A percentile compares a stretch with the other conserved stretches of the same genome.
phyloP scores from a whole-genome alignment of 2,329 filamentous ascomycete species.

The Beauveria sp. region DNA sequence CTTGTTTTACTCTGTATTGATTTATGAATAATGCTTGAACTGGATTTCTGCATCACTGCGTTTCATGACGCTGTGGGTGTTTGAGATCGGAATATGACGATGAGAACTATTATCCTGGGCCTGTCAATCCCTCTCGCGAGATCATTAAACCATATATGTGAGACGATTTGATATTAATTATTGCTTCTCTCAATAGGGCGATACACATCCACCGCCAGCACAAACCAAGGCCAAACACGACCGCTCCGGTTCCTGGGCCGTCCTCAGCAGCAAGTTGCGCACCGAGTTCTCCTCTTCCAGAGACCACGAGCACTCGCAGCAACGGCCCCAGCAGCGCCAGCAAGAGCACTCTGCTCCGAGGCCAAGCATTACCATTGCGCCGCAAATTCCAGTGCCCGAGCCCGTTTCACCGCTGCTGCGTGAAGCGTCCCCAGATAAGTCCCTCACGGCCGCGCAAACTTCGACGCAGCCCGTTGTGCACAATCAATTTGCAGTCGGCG shows the following conservation, averaged over 20 bases:
- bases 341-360: neutral
- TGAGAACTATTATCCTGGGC: constrained; percentile 18
- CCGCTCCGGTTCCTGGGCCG: constrained; percentile 37
- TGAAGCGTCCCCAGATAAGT: neutral
- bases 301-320: neutral
- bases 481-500: neutral
- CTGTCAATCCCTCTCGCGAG: constrained; percentile 16
- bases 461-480: neutral
- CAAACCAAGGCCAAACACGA: constrained; percentile 29
- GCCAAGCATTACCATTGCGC: constrained; percentile 12
- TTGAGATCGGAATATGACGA: constrained; percentile 36
- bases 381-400: constrained; percentile 19
- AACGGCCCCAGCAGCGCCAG: constrained; percentile 8
- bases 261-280: constrained; percentile 27
- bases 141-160: constrained; percentile 17
- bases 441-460: neutral
- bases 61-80: constrained; percentile 26
- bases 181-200: constrained; percentile 28
- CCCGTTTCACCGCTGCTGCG: constrained; percentile 27
- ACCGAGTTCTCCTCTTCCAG: constrained; percentile 8
- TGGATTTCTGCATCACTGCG: constrained; percentile 23
- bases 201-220: constrained; percentile 26
- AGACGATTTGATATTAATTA: constrained; percentile 28
- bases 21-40: constrained; percentile 15
- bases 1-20: constrained; percentile 10